Evolutionary conservation across 2,329 filamentous ascomycete genomes (phyloP).

Genomic region (Metarhizium anisopliae): DNA sequence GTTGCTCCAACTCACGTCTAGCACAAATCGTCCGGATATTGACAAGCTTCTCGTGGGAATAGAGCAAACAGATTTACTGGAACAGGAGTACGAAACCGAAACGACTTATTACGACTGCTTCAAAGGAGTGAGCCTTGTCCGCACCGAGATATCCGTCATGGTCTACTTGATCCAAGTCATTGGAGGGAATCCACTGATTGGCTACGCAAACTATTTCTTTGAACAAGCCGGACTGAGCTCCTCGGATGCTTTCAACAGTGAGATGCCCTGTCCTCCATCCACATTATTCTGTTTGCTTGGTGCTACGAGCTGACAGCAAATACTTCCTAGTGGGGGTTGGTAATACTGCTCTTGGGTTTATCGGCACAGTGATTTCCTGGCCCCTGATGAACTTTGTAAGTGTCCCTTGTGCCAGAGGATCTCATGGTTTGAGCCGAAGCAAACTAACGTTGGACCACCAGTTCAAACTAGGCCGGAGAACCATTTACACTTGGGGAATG

Average conservation of each 20-base stretch:
- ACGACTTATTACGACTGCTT: conserved; percentile 44
- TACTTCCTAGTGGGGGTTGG: conserved; percentile 19
- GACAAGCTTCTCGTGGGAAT: conserved; percentile 44
- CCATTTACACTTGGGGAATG: conserved; percentile 24
- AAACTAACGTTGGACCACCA: not conserved
- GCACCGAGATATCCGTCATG: conserved; percentile 48
- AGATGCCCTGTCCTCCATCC: not conserved
- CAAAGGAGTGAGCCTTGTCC: conserved; percentile 36
- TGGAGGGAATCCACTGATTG: conserved; percentile 54
- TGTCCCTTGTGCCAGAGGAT: not conserved
- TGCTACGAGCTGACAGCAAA: not conserved
- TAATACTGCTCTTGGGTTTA: conserved; percentile 31
- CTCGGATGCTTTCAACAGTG: conserved; percentile 14
- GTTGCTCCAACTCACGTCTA: conserved; percentile 33
- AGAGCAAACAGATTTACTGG: conserved; percentile 47
- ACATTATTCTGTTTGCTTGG: not conserved
- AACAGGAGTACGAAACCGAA: conserved; percentile 39
- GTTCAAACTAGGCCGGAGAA: conserved; percentile 27
- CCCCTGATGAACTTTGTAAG: conserved; percentile 25
- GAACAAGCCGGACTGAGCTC: conserved; percentile 21
- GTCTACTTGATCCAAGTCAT: conserved; percentile 58
- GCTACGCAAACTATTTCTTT: conserved; percentile 44
- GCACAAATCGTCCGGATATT: conserved; percentile 12
- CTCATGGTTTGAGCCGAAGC: not conserved
- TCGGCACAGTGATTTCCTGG: conserved; percentile 31